Evolutionary conservation across 257 asterid genomes (phyloP).

Genomic region (Penstemon davidsonii): DNA sequence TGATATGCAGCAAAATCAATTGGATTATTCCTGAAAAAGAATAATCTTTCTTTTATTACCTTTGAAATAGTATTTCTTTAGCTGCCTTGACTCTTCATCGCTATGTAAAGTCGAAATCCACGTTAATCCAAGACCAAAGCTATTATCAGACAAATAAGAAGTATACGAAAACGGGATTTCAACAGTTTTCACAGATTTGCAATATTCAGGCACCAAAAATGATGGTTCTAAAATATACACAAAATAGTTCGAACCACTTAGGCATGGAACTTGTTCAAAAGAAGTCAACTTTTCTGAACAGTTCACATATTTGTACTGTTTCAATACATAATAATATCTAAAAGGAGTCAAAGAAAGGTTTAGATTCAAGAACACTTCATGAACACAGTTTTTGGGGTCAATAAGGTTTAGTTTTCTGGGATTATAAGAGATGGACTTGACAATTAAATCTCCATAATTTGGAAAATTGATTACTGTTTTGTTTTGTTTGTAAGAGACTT

Average conservation of each 20-base stretch:
- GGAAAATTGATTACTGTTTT: constrained; percentile 37
- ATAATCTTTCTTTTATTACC: not conserved
- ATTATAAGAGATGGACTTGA: constrained; percentile 43
- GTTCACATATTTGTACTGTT: constrained; percentile 44
- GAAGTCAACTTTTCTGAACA: constrained; percentile 36
- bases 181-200: constrained; percentile 33
- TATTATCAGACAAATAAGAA: constrained; percentile 45
- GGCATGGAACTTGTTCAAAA: constrained; percentile 42
- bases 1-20: not conserved
- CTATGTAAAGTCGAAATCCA: constrained; percentile 30
- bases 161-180: constrained; percentile 50
- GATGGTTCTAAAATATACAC: constrained; percentile 43
- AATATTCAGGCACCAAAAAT: constrained; percentile 31
- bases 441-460: constrained; percentile 38
- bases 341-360: constrained; percentile 48
- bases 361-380: constrained; percentile 49
- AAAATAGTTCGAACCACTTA: constrained; percentile 34
- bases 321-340: constrained; percentile 37
- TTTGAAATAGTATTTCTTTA: constrained; percentile 3
- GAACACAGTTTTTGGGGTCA: constrained; percentile 52
- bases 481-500: constrained; percentile 30
- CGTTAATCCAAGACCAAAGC: constrained; percentile 48
- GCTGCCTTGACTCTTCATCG: not conserved
- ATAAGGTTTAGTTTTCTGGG: constrained; percentile 29
- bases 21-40: not conserved